phyloP scores from a whole-genome alignment of 2,329 filamentous ascomycete genomes.

The Escovopsis sp. region DNA sequence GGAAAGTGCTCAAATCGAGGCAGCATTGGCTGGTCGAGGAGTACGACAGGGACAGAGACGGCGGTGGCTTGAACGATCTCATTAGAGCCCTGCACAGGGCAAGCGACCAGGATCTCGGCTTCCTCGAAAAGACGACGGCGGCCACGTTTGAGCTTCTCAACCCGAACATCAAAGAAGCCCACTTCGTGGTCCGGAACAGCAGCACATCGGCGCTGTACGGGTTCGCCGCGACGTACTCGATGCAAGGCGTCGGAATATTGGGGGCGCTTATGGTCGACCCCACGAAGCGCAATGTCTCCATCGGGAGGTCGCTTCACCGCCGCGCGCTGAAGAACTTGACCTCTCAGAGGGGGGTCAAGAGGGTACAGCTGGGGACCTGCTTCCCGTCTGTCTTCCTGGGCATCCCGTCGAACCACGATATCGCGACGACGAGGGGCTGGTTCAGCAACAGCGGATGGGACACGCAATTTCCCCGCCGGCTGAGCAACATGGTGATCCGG shows the following conservation, averaged over 20 bases:
- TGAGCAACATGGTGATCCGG: slow-evolving; percentile 56
- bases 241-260: slow-evolving; percentile 58
- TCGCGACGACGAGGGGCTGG: slow-evolving; percentile 50
- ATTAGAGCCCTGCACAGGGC: slow-evolving; percentile 55
- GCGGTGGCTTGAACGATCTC: slow-evolving; percentile 57
- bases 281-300: slow-evolving; percentile 69
- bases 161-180: slow-evolving; percentile 58
- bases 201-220: slow-evolving; percentile 84
- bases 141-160: slow-evolving; percentile 63
- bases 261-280: slow-evolving; percentile 86
- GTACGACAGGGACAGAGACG: slow-evolving; percentile 69
- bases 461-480: slow-evolving; percentile 39
- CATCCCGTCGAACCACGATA: slow-evolving; percentile 46
- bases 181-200: slow-evolving; percentile 89
- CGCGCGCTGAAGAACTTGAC: slow-evolving; percentile 62
- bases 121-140: slow-evolving; percentile 54
- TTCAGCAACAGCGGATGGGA: slow-evolving; percentile 89
- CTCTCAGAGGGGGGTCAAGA: slow-evolving; percentile 58
- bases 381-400: slow-evolving; percentile 80
- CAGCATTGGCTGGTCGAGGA: slow-evolving; percentile 91
- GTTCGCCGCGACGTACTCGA: slow-evolving; percentile 80
- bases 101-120: slow-evolving; percentile 50
- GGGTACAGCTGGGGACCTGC: slow-evolving; percentile 66
- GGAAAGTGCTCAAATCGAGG: slow-evolving; percentile 74
- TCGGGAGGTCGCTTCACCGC: slow-evolving; percentile 79